Evolutionary conservation across 768 basidiomycete genomes (phyloP), one percentile per base, ranked within the genome.

Genomic region (Tulasnella sp.): DNA sequence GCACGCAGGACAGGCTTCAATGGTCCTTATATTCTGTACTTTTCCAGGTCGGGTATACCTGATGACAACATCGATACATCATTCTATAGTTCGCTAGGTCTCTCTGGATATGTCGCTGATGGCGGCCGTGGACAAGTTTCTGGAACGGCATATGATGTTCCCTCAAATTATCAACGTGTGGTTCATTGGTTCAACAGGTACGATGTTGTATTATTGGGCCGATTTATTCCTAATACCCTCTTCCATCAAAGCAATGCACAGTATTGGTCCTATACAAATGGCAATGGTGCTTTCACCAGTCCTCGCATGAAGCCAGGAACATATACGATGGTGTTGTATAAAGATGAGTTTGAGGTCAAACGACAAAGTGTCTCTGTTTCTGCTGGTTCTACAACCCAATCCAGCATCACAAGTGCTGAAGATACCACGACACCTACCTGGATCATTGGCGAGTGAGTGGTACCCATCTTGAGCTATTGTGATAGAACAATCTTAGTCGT

Each of bases 261-360:
- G 55, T 74, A 74, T 58, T 74, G 72, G 72, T 58, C 66, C 4
- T 57, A 65, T 16, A 70, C 60, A 22, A 66, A 65, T 25, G 67
- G 57, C 22, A n/a, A n/a, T n/a, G 70, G 70, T 37, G 61, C 64
- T 24, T 73, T 71, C 63, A 67, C 65, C 9, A 66, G 69, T 15
- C 69, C 67, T 7, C 55, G 64, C 58, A 70, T 73, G 67, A 73
- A 73, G 19, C 71, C 72, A 10, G 72, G 73, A 5, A 72, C 70
- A 31, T 74, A 73, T 56, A 68, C 68, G 9, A 67, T 64, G 10
- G 71, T 70, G 8, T 16, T 74, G 19, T 73, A 63, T 58, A 66
- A 73, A 58, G 69, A 69, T 35, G 70, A 74, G 58, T 61, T 73
- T 8, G 70, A 69, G 55, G 68, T 67, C 22, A 70, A 66, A n/a